Evolutionary conservation across 2,329 filamentous ascomycete species (phyloP).

Genomic region (Orbilia blumenaviensis): DNA sequence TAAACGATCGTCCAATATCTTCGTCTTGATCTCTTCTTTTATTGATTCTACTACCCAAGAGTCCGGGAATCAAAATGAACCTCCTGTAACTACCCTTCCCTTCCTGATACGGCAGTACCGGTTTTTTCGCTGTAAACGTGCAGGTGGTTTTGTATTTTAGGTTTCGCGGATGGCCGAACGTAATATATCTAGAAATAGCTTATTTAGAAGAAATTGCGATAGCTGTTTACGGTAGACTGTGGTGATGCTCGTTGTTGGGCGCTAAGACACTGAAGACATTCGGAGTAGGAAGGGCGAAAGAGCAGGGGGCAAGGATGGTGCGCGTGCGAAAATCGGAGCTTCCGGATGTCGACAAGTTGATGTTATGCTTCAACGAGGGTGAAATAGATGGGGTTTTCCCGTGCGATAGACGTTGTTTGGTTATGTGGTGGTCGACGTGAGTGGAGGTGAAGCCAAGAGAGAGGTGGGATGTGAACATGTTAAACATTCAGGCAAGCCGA

Average conservation of each 20-base stretch:
- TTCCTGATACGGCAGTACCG: constrained; percentile 27
- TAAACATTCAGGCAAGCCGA: background rate
- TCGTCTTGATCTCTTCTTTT: background rate
- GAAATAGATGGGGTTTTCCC: background rate
- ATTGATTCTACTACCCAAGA: constrained; percentile 36
- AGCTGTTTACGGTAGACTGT: constrained; percentile 39
- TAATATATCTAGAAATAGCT: constrained; percentile 23
- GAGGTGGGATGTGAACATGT: constrained; percentile 4
- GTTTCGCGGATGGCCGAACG: constrained; percentile 45
- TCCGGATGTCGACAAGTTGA: constrained; percentile 46
- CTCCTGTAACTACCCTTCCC: constrained; percentile 10
- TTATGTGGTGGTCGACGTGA: background rate
- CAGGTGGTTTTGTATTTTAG: constrained; percentile 6
- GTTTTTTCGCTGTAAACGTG: constrained; percentile 22
- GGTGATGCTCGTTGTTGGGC: constrained; percentile 31
- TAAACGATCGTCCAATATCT: constrained; percentile 44
- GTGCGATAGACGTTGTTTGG: constrained; percentile 28
- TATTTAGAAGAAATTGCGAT: constrained; percentile 36
- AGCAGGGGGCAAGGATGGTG: constrained; percentile 41
- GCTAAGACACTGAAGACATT: constrained; percentile 24
- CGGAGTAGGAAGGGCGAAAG: constrained; percentile 15
- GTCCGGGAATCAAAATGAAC: constrained; percentile 23
- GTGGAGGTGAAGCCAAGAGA: background rate
- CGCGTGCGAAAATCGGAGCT: constrained; percentile 37
- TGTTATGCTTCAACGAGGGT: constrained; percentile 26